phyloP scores from a whole-genome alignment of 768 basidiomycete genomes.

The Leucosporidium yakuticum region DNA sequence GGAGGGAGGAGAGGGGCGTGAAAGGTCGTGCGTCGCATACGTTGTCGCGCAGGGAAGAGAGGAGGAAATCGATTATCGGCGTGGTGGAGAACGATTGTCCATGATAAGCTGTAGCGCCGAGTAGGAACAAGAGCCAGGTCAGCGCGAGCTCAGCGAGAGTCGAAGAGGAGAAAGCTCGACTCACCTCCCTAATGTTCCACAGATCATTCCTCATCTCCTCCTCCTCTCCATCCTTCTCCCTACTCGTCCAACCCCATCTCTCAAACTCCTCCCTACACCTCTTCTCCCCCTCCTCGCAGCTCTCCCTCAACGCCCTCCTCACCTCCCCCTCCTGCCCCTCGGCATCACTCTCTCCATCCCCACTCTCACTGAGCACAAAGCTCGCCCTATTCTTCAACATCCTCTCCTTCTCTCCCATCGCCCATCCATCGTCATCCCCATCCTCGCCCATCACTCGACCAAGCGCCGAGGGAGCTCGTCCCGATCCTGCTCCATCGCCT shows the following conservation, averaged over 20 bases:
- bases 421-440: slow-evolving; percentile 22
- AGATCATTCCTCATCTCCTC: slow-evolving; percentile 6
- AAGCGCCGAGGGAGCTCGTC: neutral
- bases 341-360: neutral
- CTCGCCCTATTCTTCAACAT: slow-evolving; percentile 31
- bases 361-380: slow-evolving; percentile 28
- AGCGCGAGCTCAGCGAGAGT: neutral
- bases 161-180: neutral
- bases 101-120: slow-evolving; percentile 11
- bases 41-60: too few relatives aligned
- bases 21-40: too few relatives aligned
- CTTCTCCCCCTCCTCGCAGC: slow-evolving; percentile 5
- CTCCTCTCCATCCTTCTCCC: neutral
- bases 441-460: neutral
- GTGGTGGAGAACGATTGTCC: slow-evolving; percentile 2
- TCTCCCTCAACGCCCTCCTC: slow-evolving; percentile 6
- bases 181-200: slow-evolving; percentile 24
- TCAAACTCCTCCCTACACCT: slow-evolving; percentile 4
- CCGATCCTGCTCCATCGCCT: neutral
- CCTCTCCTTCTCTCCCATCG: slow-evolving; percentile 23
- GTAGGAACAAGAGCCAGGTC: too few relatives aligned
- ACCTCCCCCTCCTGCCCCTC: neutral
- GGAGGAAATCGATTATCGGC: neutral
- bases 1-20: too few relatives aligned
- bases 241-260: neutral